Evolutionary conservation across 768 basidiomycete genomes (phyloP).

Genomic region (Tremella yokohamensis): DNA sequence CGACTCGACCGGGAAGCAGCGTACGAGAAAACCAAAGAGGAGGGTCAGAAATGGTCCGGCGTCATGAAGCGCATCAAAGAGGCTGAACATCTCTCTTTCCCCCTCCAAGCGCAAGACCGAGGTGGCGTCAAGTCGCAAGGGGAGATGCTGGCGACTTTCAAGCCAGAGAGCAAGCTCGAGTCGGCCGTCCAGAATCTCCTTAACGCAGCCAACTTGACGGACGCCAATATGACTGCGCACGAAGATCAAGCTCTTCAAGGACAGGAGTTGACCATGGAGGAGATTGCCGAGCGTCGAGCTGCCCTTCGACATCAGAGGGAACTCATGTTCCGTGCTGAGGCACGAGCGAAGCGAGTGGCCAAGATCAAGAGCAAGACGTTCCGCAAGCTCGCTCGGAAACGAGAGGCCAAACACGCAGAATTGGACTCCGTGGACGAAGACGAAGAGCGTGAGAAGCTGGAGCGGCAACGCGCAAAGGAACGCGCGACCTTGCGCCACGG

Average conservation of each 20-base stretch:
- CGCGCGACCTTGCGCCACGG: conserved; percentile 85
- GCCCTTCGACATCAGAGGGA: conserved; percentile 87
- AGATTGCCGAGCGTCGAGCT: conserved; percentile 72
- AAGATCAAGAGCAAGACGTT: conserved; percentile 98
- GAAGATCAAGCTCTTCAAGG: conserved; percentile 69
- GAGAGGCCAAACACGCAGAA: conserved; percentile 64
- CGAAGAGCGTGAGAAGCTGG: conserved; percentile 62
- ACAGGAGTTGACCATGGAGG: conserved; percentile 78
- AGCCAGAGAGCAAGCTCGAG: conserved; percentile 83
- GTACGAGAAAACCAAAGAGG: conserved; percentile 85
- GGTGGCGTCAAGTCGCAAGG: conserved; percentile 45
- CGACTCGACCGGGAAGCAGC: conserved; percentile 88
- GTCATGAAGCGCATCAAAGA: conserved; percentile 90
- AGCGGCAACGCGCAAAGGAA: conserved; percentile 77
- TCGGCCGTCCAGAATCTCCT: conserved; percentile 76
- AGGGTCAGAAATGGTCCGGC: conserved; percentile 87
- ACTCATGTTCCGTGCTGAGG: conserved; percentile 86
- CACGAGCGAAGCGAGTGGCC: conserved; percentile 78
- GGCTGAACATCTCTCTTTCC: conserved; percentile 55
- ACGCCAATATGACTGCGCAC: conserved; percentile 70
- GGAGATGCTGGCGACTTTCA: conserved; percentile 57
- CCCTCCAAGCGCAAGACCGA: conserved; percentile 44
- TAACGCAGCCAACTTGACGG: conserved; percentile 73
- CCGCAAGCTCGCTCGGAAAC: conserved; percentile 74
- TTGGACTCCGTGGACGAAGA: conserved; percentile 58